A percentile compares a stretch with the other conserved stretches of the same genome.
These are phyloP conservation scores for Bruguiera hainesii DNA, from an alignment of 441 rosid genomes.

Conservation along the genomic window DNA sequence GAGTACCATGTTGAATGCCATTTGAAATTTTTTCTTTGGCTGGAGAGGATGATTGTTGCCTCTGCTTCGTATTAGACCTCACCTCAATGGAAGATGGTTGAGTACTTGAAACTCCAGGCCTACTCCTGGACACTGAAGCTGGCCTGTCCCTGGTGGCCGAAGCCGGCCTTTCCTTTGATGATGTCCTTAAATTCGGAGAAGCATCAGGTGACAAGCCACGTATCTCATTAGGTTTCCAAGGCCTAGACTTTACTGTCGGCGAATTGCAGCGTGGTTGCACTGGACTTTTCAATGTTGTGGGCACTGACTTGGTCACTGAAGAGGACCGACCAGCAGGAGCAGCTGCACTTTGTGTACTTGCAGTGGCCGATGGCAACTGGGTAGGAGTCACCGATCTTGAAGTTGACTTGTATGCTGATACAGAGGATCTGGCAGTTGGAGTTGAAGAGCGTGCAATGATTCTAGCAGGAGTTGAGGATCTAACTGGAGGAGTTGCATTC, in stretches of 20 bases:
- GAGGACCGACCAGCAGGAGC: constrained; percentile 45
- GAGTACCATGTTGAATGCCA: constrained; percentile 24
- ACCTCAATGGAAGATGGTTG: constrained; percentile 39
- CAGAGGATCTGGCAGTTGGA: constrained; percentile 45
- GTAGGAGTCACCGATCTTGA: constrained; percentile 46
- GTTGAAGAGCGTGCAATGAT: constrained; percentile 48
- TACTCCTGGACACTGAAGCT: constrained; percentile 56
- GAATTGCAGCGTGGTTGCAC: constrained; percentile 43
- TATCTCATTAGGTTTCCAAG: constrained; percentile 51
- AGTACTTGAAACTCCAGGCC: constrained; percentile 39
- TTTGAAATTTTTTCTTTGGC: constrained; percentile 44
- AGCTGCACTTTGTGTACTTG: constrained; percentile 31
- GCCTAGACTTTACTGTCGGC: constrained; percentile 48
- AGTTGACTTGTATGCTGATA: constrained; percentile 32
- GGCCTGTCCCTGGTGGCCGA: constrained; percentile 47
- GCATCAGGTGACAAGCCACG: constrained; percentile 51
- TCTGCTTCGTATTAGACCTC: constrained; percentile 40
- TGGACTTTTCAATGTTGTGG: constrained; percentile 32
- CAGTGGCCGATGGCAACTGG: constrained; percentile 28
- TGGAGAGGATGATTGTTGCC: constrained; percentile 66
- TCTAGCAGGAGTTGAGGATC: constrained; percentile 52
- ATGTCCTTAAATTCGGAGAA: constrained; percentile 49
- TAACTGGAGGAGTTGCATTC: constrained; percentile 34
- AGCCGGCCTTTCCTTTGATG: constrained; percentile 37
- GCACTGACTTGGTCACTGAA: constrained; percentile 46